A percentile compares a stretch with the other conserved stretches of the same genome.
Conservation (phyloP, 768 basidiomycete species). For the Pleurotus ostreatus region DNA sequence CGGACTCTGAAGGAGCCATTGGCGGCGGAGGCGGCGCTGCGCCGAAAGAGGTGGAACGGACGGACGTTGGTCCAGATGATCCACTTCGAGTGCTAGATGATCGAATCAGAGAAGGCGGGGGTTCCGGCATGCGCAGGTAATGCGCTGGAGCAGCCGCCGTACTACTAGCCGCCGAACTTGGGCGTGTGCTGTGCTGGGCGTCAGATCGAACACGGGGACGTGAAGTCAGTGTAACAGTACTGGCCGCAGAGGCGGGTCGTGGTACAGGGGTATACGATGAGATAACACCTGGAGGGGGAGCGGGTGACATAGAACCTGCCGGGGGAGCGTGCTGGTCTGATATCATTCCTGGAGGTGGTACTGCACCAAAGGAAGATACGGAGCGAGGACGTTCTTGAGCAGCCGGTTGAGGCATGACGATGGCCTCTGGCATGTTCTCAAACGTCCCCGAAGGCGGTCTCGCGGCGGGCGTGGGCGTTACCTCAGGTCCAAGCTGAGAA, state of each 20-base stretch:
- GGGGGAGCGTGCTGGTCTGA: background rate
- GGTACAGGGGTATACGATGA: background rate
- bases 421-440: background rate
- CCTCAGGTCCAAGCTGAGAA: conserved; percentile 5
- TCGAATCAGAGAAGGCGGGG: background rate
- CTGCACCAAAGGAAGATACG: background rate
- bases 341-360: conserved; percentile 7
- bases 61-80: background rate
- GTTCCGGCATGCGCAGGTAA: conserved; percentile 6
- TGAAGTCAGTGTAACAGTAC: background rate
- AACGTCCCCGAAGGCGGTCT: background rate
- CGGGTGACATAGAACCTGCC: background rate
- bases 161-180: background rate
- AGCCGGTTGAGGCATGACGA: conserved; percentile 2
- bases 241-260: background rate
- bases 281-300: background rate
- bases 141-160: background rate
- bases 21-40: conserved; percentile 2
- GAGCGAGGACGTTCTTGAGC: conserved; percentile 2
- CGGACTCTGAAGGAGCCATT: background rate
- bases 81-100: background rate
- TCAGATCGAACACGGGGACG: no score
- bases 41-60: background rate
- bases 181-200: background rate
- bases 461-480: background rate